These are phyloP conservation scores for Irpex sp. DNA, from an alignment of 1,284 basidiomycete genomes.

Conservation along the genomic window DNA sequence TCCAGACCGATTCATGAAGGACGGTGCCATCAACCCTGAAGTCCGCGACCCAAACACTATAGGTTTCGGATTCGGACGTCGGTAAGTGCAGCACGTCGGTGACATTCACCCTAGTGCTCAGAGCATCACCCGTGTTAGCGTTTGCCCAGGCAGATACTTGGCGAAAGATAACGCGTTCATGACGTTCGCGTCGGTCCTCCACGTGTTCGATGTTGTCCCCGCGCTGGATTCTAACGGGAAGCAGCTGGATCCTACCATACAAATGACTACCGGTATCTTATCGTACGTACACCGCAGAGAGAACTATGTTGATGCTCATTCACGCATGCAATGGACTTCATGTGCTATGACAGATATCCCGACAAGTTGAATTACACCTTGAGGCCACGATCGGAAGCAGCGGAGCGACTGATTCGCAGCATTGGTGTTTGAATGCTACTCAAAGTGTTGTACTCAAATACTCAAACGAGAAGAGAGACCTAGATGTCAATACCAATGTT, in stretches of 20 bases:
- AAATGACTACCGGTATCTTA: slow-evolving; percentile 5
- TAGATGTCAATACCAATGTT: too few relatives aligned
- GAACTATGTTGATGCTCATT: neutral
- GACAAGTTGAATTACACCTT: neutral
- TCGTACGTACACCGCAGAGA: neutral
- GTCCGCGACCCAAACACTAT: slow-evolving; percentile 11
- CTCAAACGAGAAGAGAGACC: too few relatives aligned
- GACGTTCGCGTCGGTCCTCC: slow-evolving; percentile 20
- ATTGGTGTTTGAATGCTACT: neutral
- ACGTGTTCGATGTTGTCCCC: slow-evolving; percentile 20
- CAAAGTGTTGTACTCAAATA: too few relatives aligned
- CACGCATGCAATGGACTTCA: neutral
- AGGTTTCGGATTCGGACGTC: slow-evolving; percentile 12
- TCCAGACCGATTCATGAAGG: slow-evolving; percentile 22
- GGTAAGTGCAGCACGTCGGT: neutral
- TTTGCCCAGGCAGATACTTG: slow-evolving; percentile 22
- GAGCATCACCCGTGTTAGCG: neutral
- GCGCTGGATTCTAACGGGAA: slow-evolving; percentile 19
- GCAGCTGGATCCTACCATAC: slow-evolving; percentile 18
- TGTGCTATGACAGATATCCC: neutral
- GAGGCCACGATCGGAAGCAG: neutral
- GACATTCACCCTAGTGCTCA: neutral
- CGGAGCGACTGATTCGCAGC: neutral
- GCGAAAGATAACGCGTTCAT: slow-evolving; percentile 23
- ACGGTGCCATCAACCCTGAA: slow-evolving; percentile 6